These are phyloP conservation scores for Microthlaspi erraticum DNA, from an alignment of 345 rosid species.

Conservation along the genomic window DNA sequence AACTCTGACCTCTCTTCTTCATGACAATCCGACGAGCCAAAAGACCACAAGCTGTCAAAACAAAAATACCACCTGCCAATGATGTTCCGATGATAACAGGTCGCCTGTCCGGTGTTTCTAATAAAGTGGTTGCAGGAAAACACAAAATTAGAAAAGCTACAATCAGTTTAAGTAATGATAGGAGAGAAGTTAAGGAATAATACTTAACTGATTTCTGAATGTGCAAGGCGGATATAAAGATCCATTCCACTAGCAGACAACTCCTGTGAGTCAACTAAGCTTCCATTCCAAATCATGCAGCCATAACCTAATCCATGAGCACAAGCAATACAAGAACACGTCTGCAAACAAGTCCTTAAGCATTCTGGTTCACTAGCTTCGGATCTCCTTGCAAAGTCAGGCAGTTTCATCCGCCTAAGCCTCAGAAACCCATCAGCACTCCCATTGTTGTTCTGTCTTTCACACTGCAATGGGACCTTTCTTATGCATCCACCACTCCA, in stretches of 20 bases:
- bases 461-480: slow-evolving; percentile 45
- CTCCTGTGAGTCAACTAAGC: slow-evolving; percentile 47
- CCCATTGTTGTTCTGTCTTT: slow-evolving; percentile 30
- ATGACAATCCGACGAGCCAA: slow-evolving; percentile 19
- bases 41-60: slow-evolving; percentile 31
- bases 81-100: slow-evolving; percentile 18
- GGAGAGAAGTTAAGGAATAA: background rate
- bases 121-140: background rate
- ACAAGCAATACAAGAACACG: slow-evolving; percentile 60
- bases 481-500: slow-evolving; percentile 61
- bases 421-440: slow-evolving; percentile 51
- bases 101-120: slow-evolving; percentile 26
- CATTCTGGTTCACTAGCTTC: slow-evolving; percentile 46
- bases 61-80: slow-evolving; percentile 28
- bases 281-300: slow-evolving; percentile 54
- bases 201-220: slow-evolving; percentile 54
- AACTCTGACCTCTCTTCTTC: slow-evolving; percentile 32
- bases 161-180: background rate
- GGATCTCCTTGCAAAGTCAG: slow-evolving; percentile 46
- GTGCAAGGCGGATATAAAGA: slow-evolving; percentile 50
- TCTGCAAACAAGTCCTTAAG: slow-evolving; percentile 46
- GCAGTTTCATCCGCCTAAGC: slow-evolving; percentile 47
- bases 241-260: slow-evolving; percentile 45
- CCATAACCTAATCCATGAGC: slow-evolving; percentile 49
- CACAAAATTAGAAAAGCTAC: slow-evolving; percentile 3